Evolutionary conservation across 257 asterid species (phyloP), one percentile per base, ranked within the genome.

Genomic region (Gentiana dahurica): DNA sequence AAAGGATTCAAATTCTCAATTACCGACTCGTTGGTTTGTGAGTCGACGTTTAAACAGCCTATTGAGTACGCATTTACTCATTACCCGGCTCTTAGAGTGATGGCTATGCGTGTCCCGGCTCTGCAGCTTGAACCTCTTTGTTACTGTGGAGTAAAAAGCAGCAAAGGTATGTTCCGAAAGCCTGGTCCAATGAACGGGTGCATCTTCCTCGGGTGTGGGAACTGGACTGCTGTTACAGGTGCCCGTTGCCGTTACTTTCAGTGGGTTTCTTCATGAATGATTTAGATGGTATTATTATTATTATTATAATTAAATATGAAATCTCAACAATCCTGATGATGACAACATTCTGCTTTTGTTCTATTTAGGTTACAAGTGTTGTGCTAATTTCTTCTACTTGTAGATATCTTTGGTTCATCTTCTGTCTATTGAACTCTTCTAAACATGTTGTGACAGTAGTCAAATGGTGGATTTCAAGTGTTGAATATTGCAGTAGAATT

Each of bases 171-270:
- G 75, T 55, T 85, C 38, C 74, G 81, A 8, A 82, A 80, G 65
- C 93, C 97, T 4, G 96, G 96, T 58, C 95, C 95, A 8, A 85
- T 76, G 71, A 89, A 84, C 66, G 96, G 24, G 24, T 15, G 96
- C 69, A 45, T 68, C 13, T 84, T 87, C 81, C 82, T 84, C 37
- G 92, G 93, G 12, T 87, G 94, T 59, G 96, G 94, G 54, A 80
- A 84, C 65, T 87, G 96, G 96, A 82, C 89, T 63, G 80, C 84
- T 65, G 79, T 79, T 37, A 80, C 85, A 67, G 96, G 96, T 49
- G 87, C 92, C 61, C 91, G 84, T 60, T 87, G 94, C 85, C 83
- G 77, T 43, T 87, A 74, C 76, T 87, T 87, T 34, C 82, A 84
- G 68, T 84, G 89, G 92, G 86, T 78, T 51, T 73, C 81, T 49